These are phyloP conservation scores for Sporothrix protearum DNA, from an alignment of 2,329 filamentous ascomycete species.

Conservation along the genomic window DNA sequence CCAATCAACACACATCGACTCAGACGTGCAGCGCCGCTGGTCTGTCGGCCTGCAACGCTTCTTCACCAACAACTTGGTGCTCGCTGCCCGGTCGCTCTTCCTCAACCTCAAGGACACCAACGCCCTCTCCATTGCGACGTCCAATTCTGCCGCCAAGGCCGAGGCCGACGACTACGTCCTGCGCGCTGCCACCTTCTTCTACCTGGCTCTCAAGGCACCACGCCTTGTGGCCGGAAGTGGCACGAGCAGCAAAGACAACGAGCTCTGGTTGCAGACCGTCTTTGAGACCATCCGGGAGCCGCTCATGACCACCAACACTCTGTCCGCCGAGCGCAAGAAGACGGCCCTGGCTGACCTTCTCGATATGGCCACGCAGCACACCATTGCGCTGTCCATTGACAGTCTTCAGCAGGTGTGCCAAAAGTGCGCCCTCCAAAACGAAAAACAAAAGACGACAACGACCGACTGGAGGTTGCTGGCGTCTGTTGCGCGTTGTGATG, in stretches of 20 bases:
- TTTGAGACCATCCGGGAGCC: conserved; percentile 36
- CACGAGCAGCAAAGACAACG: conserved; percentile 35
- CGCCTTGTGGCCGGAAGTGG: conserved; percentile 35
- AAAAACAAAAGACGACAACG: conserved; percentile 20
- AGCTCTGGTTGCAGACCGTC: conserved; percentile 41
- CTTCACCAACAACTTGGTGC: conserved; percentile 49
- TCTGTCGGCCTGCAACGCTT: conserved; percentile 46
- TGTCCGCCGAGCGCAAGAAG: background rate
- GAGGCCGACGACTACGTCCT: conserved; percentile 26
- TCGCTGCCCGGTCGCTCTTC: conserved; percentile 50
- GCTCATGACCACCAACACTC: conserved; percentile 26
- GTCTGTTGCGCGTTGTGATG: conserved; percentile 43
- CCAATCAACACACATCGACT: conserved; percentile 23
- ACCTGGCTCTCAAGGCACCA: conserved; percentile 38
- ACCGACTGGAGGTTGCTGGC: conserved; percentile 46
- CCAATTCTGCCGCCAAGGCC: background rate
- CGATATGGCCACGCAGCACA: conserved; percentile 34
- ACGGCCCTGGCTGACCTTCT: conserved; percentile 35
- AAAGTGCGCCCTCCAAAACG: conserved; percentile 39
- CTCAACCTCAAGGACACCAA: conserved; percentile 39
- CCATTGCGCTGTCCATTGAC: conserved; percentile 37
- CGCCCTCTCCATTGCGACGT: conserved; percentile 4
- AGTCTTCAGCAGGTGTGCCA: conserved; percentile 44
- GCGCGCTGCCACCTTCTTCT: conserved; percentile 46
- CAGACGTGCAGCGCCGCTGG: conserved; percentile 42